Conservation (phyloP, 768 basidiomycete species). For the Leccinum variicolor region DNA sequence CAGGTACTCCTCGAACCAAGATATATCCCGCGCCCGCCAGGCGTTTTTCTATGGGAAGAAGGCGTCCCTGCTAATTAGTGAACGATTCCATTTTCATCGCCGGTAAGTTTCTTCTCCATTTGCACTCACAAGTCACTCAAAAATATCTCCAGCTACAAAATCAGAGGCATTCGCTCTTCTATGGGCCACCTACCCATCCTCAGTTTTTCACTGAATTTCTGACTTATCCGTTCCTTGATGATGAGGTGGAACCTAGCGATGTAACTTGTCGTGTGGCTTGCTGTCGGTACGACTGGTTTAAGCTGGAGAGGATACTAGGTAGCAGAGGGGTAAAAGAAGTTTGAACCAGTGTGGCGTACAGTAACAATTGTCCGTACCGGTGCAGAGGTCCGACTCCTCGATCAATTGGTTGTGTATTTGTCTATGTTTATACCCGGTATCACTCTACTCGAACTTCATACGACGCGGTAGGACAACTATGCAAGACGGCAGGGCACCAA, state of each 20-base stretch:
- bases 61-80: constrained; percentile 85
- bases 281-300: constrained; percentile 86
- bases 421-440: constrained; percentile 9
- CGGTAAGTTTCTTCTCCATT: constrained; percentile 41
- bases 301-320: constrained; percentile 71
- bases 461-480: constrained; percentile 33
- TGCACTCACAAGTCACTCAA: neutral
- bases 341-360: constrained; percentile 5
- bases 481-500: constrained; percentile 81
- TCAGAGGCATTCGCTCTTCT: constrained; percentile 94
- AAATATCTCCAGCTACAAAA: constrained; percentile 67
- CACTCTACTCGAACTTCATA: neutral
- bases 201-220: constrained; percentile 91
- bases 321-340: constrained; percentile 20
- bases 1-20: constrained; percentile 91
- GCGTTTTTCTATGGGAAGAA: constrained; percentile 88
- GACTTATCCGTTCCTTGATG: constrained; percentile 87
- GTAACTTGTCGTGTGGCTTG: constrained; percentile 80
- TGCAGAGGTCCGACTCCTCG: too few species aligned
- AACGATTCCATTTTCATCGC: constrained; percentile 98
- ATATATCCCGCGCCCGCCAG: constrained; percentile 91
- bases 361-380: neutral
- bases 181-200: constrained; percentile 86
- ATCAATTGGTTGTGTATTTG: constrained; percentile 8
- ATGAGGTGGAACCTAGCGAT: constrained; percentile 82